Percentiles rank a stretch among this genome's conserved stretches.
Conservation (phyloP, 352 stramenopile genomes). For the Phytopythium montanum region DNA sequence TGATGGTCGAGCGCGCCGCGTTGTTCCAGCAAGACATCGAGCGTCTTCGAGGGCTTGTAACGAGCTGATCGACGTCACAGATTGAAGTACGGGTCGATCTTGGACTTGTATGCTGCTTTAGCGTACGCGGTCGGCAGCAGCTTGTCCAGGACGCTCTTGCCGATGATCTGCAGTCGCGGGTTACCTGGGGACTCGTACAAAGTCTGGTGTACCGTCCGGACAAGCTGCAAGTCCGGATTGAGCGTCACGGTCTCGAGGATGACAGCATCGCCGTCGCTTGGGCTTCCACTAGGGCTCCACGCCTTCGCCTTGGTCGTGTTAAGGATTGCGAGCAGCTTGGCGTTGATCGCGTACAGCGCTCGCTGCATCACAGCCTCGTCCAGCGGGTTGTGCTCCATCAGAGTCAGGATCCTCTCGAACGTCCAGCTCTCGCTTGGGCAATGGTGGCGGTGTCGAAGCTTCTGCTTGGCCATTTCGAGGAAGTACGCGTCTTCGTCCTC, state of each 20-base stretch:
- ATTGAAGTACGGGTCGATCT: conserved; percentile 75
- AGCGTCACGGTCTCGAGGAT: conserved; percentile 47
- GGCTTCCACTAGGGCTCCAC: neutral
- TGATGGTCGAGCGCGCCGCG: neutral
- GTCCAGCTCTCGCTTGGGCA: conserved; percentile 45
- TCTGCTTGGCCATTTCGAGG: conserved; percentile 48
- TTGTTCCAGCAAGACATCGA: conserved; percentile 5
- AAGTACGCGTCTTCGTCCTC: conserved; percentile 59
- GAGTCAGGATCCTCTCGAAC: conserved; percentile 39
- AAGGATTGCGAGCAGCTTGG: conserved; percentile 39
- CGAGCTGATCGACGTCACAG: conserved; percentile 18
- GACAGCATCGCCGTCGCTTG: neutral
- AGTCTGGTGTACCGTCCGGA: conserved; percentile 53
- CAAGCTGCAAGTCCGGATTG: conserved; percentile 44
- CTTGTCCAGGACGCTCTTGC: conserved; percentile 42
- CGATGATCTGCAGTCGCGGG: conserved; percentile 56
- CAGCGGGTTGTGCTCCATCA: conserved; percentile 57
- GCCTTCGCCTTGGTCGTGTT: neutral
- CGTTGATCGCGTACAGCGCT: conserved; percentile 50
- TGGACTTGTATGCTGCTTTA: conserved; percentile 64
- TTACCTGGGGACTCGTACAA: conserved; percentile 66
- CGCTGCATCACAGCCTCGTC: conserved; percentile 61
- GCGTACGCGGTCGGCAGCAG: conserved; percentile 63
- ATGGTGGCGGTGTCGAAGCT: conserved; percentile 46
- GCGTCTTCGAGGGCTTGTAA: neutral